Percentiles rank a stretch among this genome's conserved stretches.
Evolutionary conservation across 2,329 filamentous ascomycete genomes (phyloP).

Genomic region (Geoglossum cookeanum): DNA sequence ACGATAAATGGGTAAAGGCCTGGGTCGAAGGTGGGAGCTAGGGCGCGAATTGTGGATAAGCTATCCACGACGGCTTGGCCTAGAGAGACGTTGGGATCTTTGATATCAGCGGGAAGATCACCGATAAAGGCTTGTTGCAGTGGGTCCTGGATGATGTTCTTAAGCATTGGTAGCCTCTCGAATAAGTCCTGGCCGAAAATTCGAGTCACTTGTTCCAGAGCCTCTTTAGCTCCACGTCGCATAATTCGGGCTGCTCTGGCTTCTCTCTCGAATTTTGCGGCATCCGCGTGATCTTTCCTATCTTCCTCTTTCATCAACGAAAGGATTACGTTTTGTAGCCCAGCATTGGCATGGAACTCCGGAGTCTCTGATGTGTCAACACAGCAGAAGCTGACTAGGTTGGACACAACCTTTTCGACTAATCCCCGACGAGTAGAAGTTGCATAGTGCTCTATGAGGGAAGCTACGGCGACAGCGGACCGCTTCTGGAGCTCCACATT

Average conservation of each 20-base stretch:
- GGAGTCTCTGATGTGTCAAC: slow-evolving; percentile 96
- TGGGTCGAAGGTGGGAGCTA: slow-evolving; percentile 73
- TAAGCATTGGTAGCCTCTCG: slow-evolving; percentile 66
- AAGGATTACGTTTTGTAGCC: slow-evolving; percentile 61
- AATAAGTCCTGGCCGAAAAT: slow-evolving; percentile 65
- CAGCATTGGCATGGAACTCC: slow-evolving; percentile 71
- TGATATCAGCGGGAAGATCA: slow-evolving; percentile 52
- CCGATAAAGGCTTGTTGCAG: slow-evolving; percentile 54
- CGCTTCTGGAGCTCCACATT: slow-evolving; percentile 74
- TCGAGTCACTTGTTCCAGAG: slow-evolving; percentile 66
- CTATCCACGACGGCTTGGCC: slow-evolving; percentile 91
- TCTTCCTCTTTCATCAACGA: slow-evolving; percentile 97
- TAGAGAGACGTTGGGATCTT: slow-evolving; percentile 51
- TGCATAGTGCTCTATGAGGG: slow-evolving; percentile 72
- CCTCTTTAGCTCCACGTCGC: slow-evolving; percentile 81
- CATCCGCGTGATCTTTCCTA: slow-evolving; percentile 77
- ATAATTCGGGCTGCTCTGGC: slow-evolving; percentile 79
- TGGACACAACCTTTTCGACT: slow-evolving; percentile 88
- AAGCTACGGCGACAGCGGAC: slow-evolving; percentile 68
- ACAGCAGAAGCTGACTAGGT: slow-evolving; percentile 92
- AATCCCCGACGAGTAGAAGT: slow-evolving; percentile 61
- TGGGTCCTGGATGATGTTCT: slow-evolving; percentile 62
- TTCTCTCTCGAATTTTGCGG: slow-evolving; percentile 74
- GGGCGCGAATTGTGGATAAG: slow-evolving; percentile 75
- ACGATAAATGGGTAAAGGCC: slow-evolving; percentile 65